Conservation (phyloP, 2,329 filamentous ascomycete genomes). For the Verticillium tricorpus region DNA sequence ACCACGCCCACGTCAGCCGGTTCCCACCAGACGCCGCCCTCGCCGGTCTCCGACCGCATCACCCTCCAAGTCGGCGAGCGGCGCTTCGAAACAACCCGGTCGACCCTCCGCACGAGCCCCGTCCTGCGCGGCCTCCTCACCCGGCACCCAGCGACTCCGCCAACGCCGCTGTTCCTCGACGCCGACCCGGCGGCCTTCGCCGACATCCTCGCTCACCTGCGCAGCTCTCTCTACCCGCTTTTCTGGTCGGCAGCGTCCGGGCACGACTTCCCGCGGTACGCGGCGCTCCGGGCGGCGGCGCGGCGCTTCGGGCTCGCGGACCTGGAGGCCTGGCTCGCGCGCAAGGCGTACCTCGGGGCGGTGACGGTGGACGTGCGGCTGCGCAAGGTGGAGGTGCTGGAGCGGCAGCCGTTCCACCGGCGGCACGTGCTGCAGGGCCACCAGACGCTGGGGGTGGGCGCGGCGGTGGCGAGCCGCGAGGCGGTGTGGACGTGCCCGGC, state of each 20-base stretch:
- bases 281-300: slow-evolving; percentile 25
- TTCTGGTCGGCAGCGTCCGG: slow-evolving; percentile 23
- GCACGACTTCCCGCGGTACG: slow-evolving; percentile 29
- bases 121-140: slow-evolving; percentile 8
- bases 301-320: slow-evolving; percentile 23
- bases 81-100: slow-evolving; percentile 10
- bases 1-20: background rate
- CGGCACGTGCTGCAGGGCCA: background rate
- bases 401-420: background rate
- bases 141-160: background rate
- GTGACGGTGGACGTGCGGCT: slow-evolving; percentile 10
- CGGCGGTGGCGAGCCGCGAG: background rate
- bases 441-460: background rate
- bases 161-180: slow-evolving; percentile 28
- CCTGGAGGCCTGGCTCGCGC: slow-evolving; percentile 19
- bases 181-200: slow-evolving; percentile 29
- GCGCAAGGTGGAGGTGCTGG: background rate
- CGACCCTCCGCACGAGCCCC: slow-evolving; percentile 7
- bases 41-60: background rate
- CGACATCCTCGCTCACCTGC: slow-evolving; percentile 29
- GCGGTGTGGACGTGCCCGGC: slow-evolving; percentile 1
- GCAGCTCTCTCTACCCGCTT: slow-evolving; percentile 25
- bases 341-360: slow-evolving; percentile 13
- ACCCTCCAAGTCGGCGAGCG: slow-evolving; percentile 13
- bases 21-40: background rate